Base-by-base conservation (phyloP, 192 early-diverging fungal genomes). In the Spinellus fusiger region DNA sequence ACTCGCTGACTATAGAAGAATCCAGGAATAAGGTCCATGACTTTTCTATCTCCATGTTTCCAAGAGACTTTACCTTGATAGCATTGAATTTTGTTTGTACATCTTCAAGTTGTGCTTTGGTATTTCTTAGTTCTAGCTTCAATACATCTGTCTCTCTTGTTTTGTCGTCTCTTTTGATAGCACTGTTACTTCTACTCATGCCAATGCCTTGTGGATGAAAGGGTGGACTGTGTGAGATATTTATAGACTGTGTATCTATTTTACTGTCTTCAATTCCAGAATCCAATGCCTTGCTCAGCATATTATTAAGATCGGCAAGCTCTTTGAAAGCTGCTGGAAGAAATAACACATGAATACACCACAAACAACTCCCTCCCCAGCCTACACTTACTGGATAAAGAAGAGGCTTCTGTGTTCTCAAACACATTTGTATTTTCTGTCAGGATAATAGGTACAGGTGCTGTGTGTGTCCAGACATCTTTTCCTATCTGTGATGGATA, bases 1-100 rank as follows among this genome's bases (percentile, higher is more conserved):
- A 60, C 76, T 77, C n/a, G 62, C 56, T 1, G 59, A 38, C 76
- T 77, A 47, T 35, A 34, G 9, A 37, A 10, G 4, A 33, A 48
- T 48, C 8, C 26, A 40, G 44, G 9, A 35, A 33, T 22, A 44
- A 46, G 25, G n/a, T 20, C 18, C 18, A 29, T 32, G 46, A 15
- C 44, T 3, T 13, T 47, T 47, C 22, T 47, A 47, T 5, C 12
- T 20, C 15, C 23, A 51, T 51, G 13, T n/a, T 9, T 50, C 28
- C 49, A 8, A 7, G 23, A 7, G 7, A 8, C 6, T 23, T n/a
- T 18, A 18, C 29, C 12, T 83, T 81, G 3, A 70, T 52, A 26
- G 64, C 51, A 46, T 62, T 65, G 50, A 69, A 62, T 22, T 73
- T 69, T 13, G 10, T 54, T 23, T 69, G 62, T 0, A 62, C 61